Conservation (phyloP, 2,329 filamentous ascomycete species). For the Stagonosporopsis vannaccii region DNA sequence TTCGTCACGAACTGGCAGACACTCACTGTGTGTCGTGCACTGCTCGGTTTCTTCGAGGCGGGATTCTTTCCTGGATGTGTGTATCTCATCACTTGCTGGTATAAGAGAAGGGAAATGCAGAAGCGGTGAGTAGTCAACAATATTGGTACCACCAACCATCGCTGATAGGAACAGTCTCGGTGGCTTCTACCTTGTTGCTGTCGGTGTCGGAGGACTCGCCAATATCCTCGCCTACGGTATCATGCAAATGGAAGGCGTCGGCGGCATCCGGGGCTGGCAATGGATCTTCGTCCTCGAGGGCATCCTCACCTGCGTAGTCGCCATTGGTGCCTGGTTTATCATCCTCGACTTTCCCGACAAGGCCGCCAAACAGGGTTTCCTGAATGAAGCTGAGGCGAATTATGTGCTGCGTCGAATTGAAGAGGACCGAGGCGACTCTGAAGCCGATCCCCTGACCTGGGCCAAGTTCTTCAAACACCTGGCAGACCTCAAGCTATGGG, state of each 20-base stretch:
- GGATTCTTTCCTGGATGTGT: conserved; percentile 40
- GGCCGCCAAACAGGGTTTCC: conserved; percentile 32
- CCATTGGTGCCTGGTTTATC: conserved; percentile 35
- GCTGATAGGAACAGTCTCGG: conserved; percentile 20
- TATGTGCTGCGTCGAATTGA: conserved; percentile 33
- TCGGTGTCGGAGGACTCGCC: conserved; percentile 36
- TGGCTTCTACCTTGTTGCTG: conserved; percentile 36
- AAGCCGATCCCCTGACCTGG: conserved; percentile 31
- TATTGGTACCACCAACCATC: too few species aligned
- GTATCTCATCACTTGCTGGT: conserved; percentile 43
- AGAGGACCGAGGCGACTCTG: conserved; percentile 35
- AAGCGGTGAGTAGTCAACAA: conserved; percentile 27
- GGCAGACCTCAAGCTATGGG: conserved; percentile 33
- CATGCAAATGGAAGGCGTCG: conserved; percentile 38
- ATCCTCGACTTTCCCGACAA: conserved; percentile 42
- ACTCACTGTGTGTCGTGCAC: conserved; percentile 28
- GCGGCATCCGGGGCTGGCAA: conserved; percentile 34
- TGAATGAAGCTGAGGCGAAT: conserved; percentile 26
- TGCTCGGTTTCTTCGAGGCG: conserved; percentile 36
- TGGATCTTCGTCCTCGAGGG: conserved; percentile 44
- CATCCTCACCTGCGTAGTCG: conserved; percentile 34
- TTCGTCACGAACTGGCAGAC: conserved; percentile 35
- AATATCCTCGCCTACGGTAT: conserved; percentile 39
- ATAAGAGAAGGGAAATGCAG: conserved; percentile 32
- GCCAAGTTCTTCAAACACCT: conserved; percentile 28